These are phyloP conservation scores for Deakozyma indianensis DNA, from an alignment of 805 yeast species.

Conservation along the genomic window DNA sequence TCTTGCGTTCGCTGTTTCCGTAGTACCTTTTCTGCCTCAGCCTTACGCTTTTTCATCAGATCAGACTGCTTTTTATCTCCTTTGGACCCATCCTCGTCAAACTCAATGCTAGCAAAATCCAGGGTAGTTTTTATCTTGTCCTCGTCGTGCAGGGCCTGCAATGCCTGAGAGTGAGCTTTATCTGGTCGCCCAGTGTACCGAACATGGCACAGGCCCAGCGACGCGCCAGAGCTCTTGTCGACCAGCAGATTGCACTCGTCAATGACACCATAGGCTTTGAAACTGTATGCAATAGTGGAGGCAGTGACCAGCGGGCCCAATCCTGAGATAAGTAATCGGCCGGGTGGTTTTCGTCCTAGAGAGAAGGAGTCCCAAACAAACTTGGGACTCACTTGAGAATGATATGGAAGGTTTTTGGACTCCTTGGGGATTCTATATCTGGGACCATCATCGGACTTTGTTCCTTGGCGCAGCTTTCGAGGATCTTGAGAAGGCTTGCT, in stretches of 20 bases:
- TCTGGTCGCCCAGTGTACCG: constrained; percentile 40
- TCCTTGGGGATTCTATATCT: background rate
- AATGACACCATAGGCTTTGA: constrained; percentile 50
- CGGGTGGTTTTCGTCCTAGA: background rate
- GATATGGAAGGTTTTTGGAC: background rate
- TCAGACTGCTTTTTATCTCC: constrained; percentile 5
- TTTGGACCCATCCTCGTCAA: constrained; percentile 21
- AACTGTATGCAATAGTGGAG: constrained; percentile 21
- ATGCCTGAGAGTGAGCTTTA: constrained; percentile 32
- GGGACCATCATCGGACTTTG: background rate
- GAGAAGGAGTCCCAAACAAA: background rate
- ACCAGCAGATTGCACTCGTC: constrained; percentile 41
- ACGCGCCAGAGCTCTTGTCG: constrained; percentile 66
- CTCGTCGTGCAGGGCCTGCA: constrained; percentile 28
- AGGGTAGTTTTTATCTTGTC: constrained; percentile 37
- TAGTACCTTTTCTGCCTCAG: constrained; percentile 2
- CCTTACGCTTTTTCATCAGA: constrained; percentile 4
- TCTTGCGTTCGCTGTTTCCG: constrained; percentile 3
- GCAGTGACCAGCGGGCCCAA: constrained; percentile 30
- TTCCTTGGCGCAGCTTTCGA: background rate
- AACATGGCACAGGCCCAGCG: constrained; percentile 57
- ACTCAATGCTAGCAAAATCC: constrained; percentile 26
- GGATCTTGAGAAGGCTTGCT: background rate
- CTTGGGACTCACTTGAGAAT: background rate
- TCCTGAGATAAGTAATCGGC: background rate